These are phyloP conservation scores for Thymus mandschuricus DNA, from an alignment of 257 asterid species.

Conservation along the genomic window DNA sequence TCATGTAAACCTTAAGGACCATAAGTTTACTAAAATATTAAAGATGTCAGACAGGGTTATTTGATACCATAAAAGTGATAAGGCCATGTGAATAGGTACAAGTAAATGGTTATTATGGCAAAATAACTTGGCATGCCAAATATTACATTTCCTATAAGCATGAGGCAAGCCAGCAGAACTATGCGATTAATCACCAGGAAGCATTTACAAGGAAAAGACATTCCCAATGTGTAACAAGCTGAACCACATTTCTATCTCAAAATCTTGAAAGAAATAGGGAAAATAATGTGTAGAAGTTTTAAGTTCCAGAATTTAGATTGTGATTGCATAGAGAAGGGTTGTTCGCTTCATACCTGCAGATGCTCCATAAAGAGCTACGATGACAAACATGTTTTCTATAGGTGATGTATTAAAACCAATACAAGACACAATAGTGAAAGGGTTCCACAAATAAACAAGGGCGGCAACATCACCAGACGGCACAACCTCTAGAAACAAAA, in stretches of 20 bases:
- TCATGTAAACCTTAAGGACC: conserved; percentile 3
- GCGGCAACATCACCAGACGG: conserved; percentile 91
- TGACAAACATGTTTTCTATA: conserved; percentile 69
- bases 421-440: conserved; percentile 83
- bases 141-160: conserved; percentile 5
- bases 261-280: conserved; percentile 21
- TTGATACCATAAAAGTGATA: neutral
- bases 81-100: neutral
- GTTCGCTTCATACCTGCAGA: conserved; percentile 60
- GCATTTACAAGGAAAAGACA: neutral
- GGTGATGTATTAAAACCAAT: conserved; percentile 91
- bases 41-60: conserved; percentile 20
- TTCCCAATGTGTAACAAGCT: conserved; percentile 13
- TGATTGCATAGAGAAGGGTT: conserved; percentile 22
- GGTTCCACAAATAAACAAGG: conserved; percentile 94
- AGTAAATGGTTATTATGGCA: neutral
- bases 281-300: conserved; percentile 7
- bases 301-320: conserved; percentile 26
- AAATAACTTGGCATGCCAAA: conserved; percentile 3
- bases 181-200: conserved; percentile 16
- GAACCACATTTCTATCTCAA: conserved; percentile 24
- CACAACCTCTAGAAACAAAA: conserved; percentile 56
- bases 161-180: neutral
- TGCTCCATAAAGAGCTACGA: conserved; percentile 88
- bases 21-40: conserved; percentile 9